These are phyloP conservation scores for Aspergillus sclerotialis DNA, from an alignment of 2,329 filamentous ascomycete genomes.

Conservation along the genomic window DNA sequence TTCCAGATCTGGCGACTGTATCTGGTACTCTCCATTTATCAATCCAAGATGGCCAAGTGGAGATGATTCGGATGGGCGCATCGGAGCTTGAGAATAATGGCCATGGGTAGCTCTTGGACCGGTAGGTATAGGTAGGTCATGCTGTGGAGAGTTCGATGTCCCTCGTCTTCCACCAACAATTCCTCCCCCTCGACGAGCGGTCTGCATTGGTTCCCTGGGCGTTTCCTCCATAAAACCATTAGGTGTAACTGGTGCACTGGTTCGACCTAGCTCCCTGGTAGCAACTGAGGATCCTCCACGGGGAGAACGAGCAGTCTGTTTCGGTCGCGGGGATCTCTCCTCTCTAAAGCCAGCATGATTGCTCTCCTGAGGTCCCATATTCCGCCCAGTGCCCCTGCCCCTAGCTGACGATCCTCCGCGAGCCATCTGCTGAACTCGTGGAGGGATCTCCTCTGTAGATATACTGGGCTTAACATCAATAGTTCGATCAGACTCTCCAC, in stretches of 20 bases:
- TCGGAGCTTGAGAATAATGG: background rate
- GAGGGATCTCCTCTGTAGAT: no score
- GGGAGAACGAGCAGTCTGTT: conserved; percentile 1
- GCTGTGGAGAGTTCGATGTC: background rate
- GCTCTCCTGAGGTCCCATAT: background rate
- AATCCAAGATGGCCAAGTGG: background rate
- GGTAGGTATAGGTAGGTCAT: background rate
- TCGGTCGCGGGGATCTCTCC: background rate
- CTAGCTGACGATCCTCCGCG: no score
- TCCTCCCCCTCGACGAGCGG: background rate
- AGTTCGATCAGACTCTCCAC: background rate
- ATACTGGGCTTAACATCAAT: no score
- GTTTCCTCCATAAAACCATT: background rate
- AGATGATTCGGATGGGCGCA: background rate
- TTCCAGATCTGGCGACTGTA: conserved; percentile 1
- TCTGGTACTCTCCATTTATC: conserved; percentile 3
- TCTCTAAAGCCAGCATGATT: no score
- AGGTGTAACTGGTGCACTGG: background rate
- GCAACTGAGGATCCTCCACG: background rate
- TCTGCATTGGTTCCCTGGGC: background rate
- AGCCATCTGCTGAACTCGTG: no score
- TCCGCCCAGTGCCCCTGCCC: background rate
- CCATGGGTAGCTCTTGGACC: background rate
- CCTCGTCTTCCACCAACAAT: background rate
- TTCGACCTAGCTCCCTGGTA: background rate